Evolutionary conservation across 1,284 basidiomycete genomes (phyloP).

Genomic region (Sparassis latifolia): DNA sequence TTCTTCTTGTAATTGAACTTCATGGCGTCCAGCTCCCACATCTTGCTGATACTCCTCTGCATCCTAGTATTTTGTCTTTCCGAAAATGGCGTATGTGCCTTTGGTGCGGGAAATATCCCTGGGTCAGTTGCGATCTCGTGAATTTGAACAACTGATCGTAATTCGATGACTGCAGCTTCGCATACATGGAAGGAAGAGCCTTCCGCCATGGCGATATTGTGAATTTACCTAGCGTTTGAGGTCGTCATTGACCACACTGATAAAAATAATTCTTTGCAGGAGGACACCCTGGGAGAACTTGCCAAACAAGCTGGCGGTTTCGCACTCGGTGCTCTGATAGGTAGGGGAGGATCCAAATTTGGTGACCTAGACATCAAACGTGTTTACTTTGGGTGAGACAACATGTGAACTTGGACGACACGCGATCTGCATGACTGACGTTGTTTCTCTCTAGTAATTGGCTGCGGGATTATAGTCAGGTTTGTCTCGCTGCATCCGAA

Average conservation of each 20-base stretch:
- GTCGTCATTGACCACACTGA: background rate
- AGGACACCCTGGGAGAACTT: conserved; percentile 60
- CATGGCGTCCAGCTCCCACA: conserved; percentile 21
- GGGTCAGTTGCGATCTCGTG: conserved; percentile 35
- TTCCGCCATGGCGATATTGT: conserved; percentile 87
- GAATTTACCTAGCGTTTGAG: conserved; percentile 2
- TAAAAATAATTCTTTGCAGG: conserved; percentile 31
- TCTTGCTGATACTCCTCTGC: conserved; percentile 43
- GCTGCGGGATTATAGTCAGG: conserved; percentile 80
- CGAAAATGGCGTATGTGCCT: conserved; percentile 55
- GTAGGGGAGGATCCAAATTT: conserved; percentile 65
- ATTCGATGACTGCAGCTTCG: conserved; percentile 39
- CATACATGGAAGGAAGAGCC: conserved; percentile 72
- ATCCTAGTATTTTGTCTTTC: conserved; percentile 54
- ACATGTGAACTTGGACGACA: background rate
- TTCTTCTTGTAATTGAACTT: conserved; percentile 1
- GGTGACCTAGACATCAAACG: conserved; percentile 67
- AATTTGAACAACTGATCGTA: conserved; percentile 1
- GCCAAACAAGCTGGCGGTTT: conserved; percentile 62
- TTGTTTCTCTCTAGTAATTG: conserved; percentile 44
- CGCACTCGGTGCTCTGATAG: conserved; percentile 52
- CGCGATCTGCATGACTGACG: background rate
- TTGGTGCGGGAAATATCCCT: conserved; percentile 74
- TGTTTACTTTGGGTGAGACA: conserved; percentile 67
- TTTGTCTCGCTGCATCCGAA: conserved; percentile 18